phyloP scores from a whole-genome alignment of 441 rosid genomes.

The Aleurites moluccanus region DNA sequence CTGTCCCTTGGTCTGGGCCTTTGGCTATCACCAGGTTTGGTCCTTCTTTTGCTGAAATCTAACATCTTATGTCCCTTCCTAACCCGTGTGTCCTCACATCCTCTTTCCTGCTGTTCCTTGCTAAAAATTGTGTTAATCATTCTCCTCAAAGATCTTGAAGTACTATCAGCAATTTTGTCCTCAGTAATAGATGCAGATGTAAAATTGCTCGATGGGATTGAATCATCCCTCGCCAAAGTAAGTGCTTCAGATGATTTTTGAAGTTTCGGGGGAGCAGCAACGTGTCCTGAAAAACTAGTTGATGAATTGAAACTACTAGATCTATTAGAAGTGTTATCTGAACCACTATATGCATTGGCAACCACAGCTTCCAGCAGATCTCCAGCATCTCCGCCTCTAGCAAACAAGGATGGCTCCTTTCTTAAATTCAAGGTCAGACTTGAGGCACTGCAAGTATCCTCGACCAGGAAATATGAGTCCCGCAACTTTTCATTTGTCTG shows the following conservation, averaged over 20 bases:
- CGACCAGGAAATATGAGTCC: slow-evolving; percentile 24
- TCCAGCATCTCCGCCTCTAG: slow-evolving; percentile 31
- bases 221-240: slow-evolving; percentile 17
- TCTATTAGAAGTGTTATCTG: slow-evolving; percentile 19
- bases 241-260: slow-evolving; percentile 15
- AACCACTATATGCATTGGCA: slow-evolving; percentile 22
- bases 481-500: slow-evolving; percentile 24
- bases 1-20: slow-evolving; percentile 70
- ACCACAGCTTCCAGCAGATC: slow-evolving; percentile 49
- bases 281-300: slow-evolving; percentile 18
- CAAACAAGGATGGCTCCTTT: slow-evolving; percentile 27
- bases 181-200: slow-evolving; percentile 22
- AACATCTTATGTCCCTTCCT: slow-evolving; percentile 35
- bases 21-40: slow-evolving; percentile 43
- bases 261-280: slow-evolving; percentile 21
- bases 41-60: slow-evolving; percentile 41
- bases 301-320: slow-evolving; percentile 22
- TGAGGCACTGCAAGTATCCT: slow-evolving; percentile 19
- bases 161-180: slow-evolving; percentile 11
- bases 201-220: slow-evolving; percentile 17
- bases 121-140: slow-evolving; percentile 23
- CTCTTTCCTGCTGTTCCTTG: slow-evolving; percentile 25
- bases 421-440: slow-evolving; percentile 15
- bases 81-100: not conserved
- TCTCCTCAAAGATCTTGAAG: slow-evolving; percentile 31